These are phyloP conservation scores for Niebla homalea DNA, from an alignment of 495 filamentous ascomycete species.

Conservation along the genomic window DNA sequence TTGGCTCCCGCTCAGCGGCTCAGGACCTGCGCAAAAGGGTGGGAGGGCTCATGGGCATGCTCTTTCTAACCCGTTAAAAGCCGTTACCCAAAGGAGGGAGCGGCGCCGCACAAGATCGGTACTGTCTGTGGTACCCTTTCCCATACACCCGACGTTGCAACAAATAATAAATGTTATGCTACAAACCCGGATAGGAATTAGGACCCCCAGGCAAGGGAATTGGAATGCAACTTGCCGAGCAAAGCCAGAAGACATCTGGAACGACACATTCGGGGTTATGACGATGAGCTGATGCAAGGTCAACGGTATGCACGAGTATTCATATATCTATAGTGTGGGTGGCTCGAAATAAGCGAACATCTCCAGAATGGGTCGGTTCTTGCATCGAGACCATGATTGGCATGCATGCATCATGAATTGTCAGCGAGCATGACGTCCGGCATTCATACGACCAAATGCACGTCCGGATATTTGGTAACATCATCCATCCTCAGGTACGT, in stretches of 20 bases:
- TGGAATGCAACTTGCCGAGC: background rate
- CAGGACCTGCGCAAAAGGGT: conserved; percentile 3
- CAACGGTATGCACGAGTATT: conserved; percentile 1
- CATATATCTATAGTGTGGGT: background rate
- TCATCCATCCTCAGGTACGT: background rate
- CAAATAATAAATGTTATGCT: background rate
- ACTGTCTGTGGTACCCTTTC: background rate
- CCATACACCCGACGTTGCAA: background rate
- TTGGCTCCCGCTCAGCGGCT: conserved; percentile 1
- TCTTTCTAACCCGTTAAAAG: background rate
- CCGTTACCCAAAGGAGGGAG: background rate
- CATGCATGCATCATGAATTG: background rate
- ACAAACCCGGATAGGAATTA: background rate
- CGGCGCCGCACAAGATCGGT: background rate
- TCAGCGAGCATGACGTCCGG: background rate
- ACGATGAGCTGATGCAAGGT: too few species aligned
- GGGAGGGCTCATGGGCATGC: background rate
- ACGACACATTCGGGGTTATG: background rate
- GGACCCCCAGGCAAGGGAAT: background rate
- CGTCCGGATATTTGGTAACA: background rate
- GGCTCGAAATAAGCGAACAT: background rate
- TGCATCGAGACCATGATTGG: background rate
- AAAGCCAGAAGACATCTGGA: background rate
- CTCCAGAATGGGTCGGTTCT: background rate
- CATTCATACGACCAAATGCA: background rate